Conservation (phyloP, 805 yeast genomes). For the Kazachstania kunashirensis region DNA sequence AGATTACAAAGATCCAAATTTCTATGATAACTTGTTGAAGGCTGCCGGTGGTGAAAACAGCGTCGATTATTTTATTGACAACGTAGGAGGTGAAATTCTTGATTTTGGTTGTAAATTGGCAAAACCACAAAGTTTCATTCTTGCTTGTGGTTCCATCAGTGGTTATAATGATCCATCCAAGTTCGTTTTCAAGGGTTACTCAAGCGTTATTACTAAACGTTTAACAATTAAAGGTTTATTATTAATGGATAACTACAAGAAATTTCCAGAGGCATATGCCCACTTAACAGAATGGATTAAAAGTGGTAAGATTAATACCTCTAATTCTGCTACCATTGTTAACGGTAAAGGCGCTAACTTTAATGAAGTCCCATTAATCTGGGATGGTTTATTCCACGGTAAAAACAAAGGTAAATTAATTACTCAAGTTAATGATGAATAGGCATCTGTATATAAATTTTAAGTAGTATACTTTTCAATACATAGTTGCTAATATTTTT, state of each 20-base stretch:
- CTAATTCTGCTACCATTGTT: slow-evolving; percentile 32
- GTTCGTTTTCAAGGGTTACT: slow-evolving; percentile 33
- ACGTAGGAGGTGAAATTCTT: slow-evolving; percentile 54
- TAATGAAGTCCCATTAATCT: slow-evolving; percentile 36
- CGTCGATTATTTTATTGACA: slow-evolving; percentile 48
- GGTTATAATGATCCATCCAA: slow-evolving; percentile 41
- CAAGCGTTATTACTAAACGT: slow-evolving; percentile 40
- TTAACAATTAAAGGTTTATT: slow-evolving; percentile 46
- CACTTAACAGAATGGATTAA: slow-evolving; percentile 32
- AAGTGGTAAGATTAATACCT: slow-evolving; percentile 34
- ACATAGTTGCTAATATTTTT: background rate
- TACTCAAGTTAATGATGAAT: slow-evolving; percentile 33
- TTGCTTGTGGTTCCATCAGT: slow-evolving; percentile 58
- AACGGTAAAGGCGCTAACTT: slow-evolving; percentile 37
- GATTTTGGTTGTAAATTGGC: slow-evolving; percentile 33
- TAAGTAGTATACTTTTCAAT: background rate
- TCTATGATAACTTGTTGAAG: slow-evolving; percentile 27
- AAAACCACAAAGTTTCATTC: slow-evolving; percentile 35
- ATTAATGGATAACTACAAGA: slow-evolving; percentile 34
- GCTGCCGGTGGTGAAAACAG: slow-evolving; percentile 39
- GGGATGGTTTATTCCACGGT: slow-evolving; percentile 39
- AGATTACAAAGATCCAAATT: slow-evolving; percentile 42
- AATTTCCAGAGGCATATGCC: slow-evolving; percentile 32
- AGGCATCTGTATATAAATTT: too few relatives aligned
- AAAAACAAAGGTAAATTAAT: slow-evolving; percentile 43